These are phyloP conservation scores for Friedmanniomyces simplex DNA, from an alignment of 495 filamentous ascomycete genomes.

Conservation along the genomic window DNA sequence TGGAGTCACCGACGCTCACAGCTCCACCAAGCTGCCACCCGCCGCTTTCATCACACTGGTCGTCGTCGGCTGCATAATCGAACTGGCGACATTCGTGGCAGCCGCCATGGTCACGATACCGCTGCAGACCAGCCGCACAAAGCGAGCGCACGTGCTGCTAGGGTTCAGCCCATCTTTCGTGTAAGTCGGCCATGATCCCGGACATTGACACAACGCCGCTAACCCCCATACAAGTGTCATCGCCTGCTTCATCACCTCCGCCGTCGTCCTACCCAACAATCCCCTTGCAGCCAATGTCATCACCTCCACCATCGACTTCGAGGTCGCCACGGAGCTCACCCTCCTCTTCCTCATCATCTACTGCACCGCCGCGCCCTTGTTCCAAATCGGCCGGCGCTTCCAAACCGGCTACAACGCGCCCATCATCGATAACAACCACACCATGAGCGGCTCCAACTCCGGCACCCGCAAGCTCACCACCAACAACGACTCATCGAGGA, in stretches of 20 bases:
- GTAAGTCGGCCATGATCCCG: neutral
- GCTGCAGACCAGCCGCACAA: neutral
- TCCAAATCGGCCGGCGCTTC: neutral
- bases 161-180: neutral
- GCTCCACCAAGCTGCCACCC: neutral
- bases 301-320: neutral
- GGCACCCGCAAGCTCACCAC: neutral
- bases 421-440: neutral
- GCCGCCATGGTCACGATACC: neutral
- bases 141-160: neutral
- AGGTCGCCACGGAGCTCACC: neutral
- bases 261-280: neutral
- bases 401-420: slow-evolving; percentile 1
- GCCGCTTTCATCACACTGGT: neutral
- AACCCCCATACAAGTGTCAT: neutral
- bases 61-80: neutral
- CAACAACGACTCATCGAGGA: neutral
- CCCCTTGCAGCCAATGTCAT: neutral
- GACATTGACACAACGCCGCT: neutral
- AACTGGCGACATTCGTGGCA: neutral
- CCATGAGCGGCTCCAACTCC: neutral
- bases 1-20: neutral
- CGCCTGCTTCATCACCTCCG: neutral
- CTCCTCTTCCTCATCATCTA: slow-evolving; percentile 1
- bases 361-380: neutral